A percentile compares a stretch with the other conserved stretches of the same genome.
phyloP scores from a whole-genome alignment of 306 rosid species.

The Lupinus albus region DNA sequence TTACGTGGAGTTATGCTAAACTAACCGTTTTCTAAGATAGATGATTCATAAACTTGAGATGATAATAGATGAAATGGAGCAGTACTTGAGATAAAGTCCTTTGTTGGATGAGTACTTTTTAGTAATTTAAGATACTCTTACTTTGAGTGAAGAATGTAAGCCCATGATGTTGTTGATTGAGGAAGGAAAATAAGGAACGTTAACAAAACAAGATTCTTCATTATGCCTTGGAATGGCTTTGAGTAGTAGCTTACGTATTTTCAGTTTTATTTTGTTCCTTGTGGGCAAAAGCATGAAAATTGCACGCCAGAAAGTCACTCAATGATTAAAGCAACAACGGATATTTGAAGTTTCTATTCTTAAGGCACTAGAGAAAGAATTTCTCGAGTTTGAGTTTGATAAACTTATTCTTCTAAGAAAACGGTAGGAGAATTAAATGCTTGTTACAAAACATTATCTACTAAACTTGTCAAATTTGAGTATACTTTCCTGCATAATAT shows the following conservation, averaged over 20 bases:
- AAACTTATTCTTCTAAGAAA: constrained; percentile 36
- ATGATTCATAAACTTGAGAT: constrained; percentile 34
- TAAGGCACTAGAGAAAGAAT: not conserved
- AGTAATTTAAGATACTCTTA: not conserved
- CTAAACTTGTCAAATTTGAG: not conserved
- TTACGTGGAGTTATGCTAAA: no score
- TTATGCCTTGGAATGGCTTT: constrained; percentile 8
- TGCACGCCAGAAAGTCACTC: constrained; percentile 33
- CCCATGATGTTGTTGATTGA: not conserved
- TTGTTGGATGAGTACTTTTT: not conserved
- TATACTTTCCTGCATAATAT: not conserved
- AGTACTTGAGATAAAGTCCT: not conserved
- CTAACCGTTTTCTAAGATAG: constrained; percentile 9
- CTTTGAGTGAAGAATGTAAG: constrained; percentile 9
- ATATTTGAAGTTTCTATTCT: not conserved
- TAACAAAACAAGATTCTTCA: constrained; percentile 33
- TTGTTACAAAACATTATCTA: constrained; percentile 36
- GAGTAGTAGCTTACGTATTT: constrained; percentile 13
- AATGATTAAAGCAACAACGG: constrained; percentile 25
- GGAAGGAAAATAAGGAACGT: constrained; percentile 29
- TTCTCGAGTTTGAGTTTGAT: constrained; percentile 9
- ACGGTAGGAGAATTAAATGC: not conserved
- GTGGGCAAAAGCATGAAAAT: constrained; percentile 38
- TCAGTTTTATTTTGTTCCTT: constrained; percentile 23
- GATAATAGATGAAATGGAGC: not conserved